Base-by-base conservation (phyloP, 192 early-diverging fungal genomes). In the Backusella tuberculispora region DNA sequence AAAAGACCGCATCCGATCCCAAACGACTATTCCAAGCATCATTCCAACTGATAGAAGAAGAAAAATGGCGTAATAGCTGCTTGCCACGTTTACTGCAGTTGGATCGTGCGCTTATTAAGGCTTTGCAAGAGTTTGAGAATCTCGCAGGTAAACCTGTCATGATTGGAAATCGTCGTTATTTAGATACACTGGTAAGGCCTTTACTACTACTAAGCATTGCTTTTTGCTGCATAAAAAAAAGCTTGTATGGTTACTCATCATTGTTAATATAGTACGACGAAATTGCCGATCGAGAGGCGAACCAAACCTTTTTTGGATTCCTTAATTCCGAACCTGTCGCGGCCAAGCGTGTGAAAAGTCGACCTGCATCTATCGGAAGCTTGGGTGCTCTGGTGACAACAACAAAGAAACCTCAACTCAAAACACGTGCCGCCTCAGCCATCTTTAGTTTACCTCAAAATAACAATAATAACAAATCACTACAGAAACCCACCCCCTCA, bases 21-120 rank as follows among this genome's bases (percentile, higher is more conserved):
- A 82, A 84, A 38, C 81, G 94, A 37, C 78, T 95, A 21, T 93
- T 93, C 66, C 83, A 88, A 65, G 79, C 86, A 21, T 94, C 93
- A 0, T 95, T 95, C 78, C 90, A 88, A 73, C 80, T 95, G n/a
- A 71, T 92, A 29, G 93, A 95, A 76, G 94, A 95, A 76, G 94
- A 95, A 48, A 86, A 88, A 77, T 95, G 91, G 81, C 75, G 94
- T 37, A 93, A 93, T 53, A 85, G 89, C 1, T 92, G 91, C 40
- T 91, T 88, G 69, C 94, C 94, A 26, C 93, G 86, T 3, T 76
- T 95, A 14, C 69, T 93, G 14, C 86, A 84, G 38, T 74, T 91
- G 76, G 94, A 95, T 74, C 73, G 82, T 34, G 69, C 73, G 9
- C 78, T 95, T 63, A 75, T 86, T 15, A 75, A 83, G 19, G 83